Percentiles rank a stretch among this genome's conserved stretches.
Conservation (phyloP, 2,329 filamentous ascomycete species). For the Exserohilum rostratum region DNA sequence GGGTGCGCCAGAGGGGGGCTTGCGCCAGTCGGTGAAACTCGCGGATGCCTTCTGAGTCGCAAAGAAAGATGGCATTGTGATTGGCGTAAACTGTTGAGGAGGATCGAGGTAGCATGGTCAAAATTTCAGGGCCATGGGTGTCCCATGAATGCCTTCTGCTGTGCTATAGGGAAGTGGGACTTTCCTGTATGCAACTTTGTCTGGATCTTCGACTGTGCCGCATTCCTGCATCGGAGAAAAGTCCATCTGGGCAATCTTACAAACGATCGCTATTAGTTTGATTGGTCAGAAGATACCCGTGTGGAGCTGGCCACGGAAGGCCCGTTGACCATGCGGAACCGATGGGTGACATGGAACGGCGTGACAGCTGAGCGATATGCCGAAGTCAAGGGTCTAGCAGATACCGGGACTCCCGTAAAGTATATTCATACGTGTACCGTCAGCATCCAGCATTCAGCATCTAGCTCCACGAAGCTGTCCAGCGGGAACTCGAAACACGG, state of each 20-base stretch:
- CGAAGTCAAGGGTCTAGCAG: background rate
- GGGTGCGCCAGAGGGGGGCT: background rate
- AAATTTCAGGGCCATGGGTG: background rate
- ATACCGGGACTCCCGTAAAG: no score
- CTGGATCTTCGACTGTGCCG: background rate
- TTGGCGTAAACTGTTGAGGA: conserved; percentile 4
- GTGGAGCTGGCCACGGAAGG: background rate
- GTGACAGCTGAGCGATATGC: background rate
- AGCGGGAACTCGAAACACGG: background rate
- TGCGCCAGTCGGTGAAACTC: background rate
- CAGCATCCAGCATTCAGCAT: background rate
- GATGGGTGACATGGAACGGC: background rate
- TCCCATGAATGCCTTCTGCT: background rate
- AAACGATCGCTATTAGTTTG: background rate
- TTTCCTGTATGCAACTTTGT: background rate
- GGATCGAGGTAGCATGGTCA: background rate
- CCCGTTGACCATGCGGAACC: background rate
- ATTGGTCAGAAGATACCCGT: background rate
- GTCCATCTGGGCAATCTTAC: background rate
- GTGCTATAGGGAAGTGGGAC: background rate
- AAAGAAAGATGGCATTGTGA: background rate
- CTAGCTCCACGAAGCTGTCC: background rate
- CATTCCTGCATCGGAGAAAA: background rate
- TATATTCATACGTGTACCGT: background rate
- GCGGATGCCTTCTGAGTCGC: background rate